These are phyloP conservation scores for Phytophthora macrochlamydospora DNA, from an alignment of 352 stramenopile genomes.

Conservation along the genomic window DNA sequence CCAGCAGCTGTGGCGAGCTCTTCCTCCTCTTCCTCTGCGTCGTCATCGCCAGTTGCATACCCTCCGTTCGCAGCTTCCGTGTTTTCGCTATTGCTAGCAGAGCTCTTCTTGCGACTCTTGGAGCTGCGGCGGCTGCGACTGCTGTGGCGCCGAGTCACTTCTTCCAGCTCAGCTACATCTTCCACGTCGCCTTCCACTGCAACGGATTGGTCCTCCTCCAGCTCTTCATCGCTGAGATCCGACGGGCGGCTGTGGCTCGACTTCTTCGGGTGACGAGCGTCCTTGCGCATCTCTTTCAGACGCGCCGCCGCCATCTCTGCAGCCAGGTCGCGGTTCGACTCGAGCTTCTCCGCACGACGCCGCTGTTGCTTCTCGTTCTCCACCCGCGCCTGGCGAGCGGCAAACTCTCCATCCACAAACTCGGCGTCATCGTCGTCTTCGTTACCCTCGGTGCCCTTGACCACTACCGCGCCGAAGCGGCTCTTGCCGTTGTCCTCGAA, in stretches of 20 bases:
- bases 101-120: slow-evolving; percentile 39
- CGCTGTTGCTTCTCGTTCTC: slow-evolving; percentile 61
- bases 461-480: slow-evolving; percentile 56
- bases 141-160: slow-evolving; percentile 22
- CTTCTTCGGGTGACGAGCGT: slow-evolving; percentile 59
- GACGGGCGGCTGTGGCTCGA: slow-evolving; percentile 22
- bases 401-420: slow-evolving; percentile 60
- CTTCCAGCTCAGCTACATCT: slow-evolving; percentile 16
- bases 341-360: slow-evolving; percentile 65
- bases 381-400: slow-evolving; percentile 46
- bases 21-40: slow-evolving; percentile 23
- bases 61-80: slow-evolving; percentile 12
- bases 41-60: slow-evolving; percentile 22
- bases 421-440: slow-evolving; percentile 40
- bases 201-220: slow-evolving; percentile 29
- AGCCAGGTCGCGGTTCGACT: slow-evolving; percentile 75
- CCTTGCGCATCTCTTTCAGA: slow-evolving; percentile 64
- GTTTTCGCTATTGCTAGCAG: slow-evolving; percentile 31
- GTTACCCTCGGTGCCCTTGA: slow-evolving; percentile 27
- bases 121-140: slow-evolving; percentile 27
- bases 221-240: slow-evolving; percentile 20
- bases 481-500: slow-evolving; percentile 59
- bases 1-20: slow-evolving; percentile 5
- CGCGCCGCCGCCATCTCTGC: slow-evolving; percentile 73
- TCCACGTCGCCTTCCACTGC: slow-evolving; percentile 28